Evolutionary conservation across 345 rosid genomes (phyloP).

Genomic region (Brassica carinata): DNA sequence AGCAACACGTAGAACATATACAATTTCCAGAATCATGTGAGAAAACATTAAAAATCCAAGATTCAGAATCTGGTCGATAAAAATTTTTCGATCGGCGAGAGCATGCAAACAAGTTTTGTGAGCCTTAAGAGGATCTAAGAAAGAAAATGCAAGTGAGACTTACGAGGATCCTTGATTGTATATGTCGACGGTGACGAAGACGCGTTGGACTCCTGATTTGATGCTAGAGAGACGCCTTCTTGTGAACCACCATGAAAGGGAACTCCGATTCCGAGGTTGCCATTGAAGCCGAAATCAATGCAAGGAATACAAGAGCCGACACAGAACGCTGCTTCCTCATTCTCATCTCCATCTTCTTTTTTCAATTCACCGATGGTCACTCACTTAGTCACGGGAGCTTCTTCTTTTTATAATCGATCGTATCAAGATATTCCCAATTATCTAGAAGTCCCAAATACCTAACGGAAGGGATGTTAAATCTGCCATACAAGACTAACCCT

Average conservation of each 20-base stretch:
- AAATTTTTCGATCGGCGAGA: not conserved
- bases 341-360: conserved; percentile 8
- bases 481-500: too few species aligned
- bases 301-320: conserved; percentile 36
- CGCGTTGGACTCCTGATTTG: conserved; percentile 78
- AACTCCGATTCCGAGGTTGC: conserved; percentile 63
- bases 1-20: not conserved
- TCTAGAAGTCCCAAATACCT: too few species aligned
- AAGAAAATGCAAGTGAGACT: conserved; percentile 24
- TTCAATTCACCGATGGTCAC: conserved; percentile 4
- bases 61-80: not conserved
- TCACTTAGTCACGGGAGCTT: not conserved
- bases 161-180: conserved; percentile 87
- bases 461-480: too few species aligned
- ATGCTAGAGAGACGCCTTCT: conserved; percentile 73
- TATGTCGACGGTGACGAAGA: conserved; percentile 74
- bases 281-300: conserved; percentile 48
- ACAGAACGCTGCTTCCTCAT: conserved; percentile 34
- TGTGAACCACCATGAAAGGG: conserved; percentile 84
- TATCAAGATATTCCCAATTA: too few species aligned
- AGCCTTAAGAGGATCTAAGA: not conserved
- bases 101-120: not conserved
- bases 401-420: too few species aligned
- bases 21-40: not conserved
- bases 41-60: not conserved